These are phyloP conservation scores for Allium cepa DNA, from an alignment of 106 monocot genomes.

Conservation along the genomic window DNA sequence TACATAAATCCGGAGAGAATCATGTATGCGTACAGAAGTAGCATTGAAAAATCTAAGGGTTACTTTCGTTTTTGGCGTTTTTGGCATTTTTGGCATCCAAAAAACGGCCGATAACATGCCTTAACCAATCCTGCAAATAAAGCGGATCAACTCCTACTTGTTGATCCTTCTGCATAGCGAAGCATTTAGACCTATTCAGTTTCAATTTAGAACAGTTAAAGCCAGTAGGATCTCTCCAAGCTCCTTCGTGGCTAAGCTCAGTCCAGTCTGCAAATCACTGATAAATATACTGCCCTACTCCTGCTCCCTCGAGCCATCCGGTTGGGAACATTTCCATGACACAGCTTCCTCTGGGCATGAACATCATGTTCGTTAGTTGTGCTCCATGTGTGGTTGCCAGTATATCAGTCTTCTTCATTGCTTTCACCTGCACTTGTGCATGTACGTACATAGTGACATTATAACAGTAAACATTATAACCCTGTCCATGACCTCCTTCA, in stretches of 20 bases:
- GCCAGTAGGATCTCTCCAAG: conserved; percentile 4
- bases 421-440: conserved; percentile 5
- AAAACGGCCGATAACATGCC: not conserved
- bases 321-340: conserved; percentile 28
- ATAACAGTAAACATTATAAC: conserved; percentile 5
- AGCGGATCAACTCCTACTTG: conserved; percentile 6
- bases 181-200: conserved; percentile 1
- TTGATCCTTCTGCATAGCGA: conserved; percentile 15
- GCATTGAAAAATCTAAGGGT: too few relatives aligned
- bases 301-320: conserved; percentile 22
- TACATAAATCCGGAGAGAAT: too few relatives aligned
- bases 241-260: conserved; percentile 11
- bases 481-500: conserved; percentile 14
- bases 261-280: conserved; percentile 13
- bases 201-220: not conserved
- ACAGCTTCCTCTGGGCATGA: conserved; percentile 22
- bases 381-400: conserved; percentile 20
- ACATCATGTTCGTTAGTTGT: conserved; percentile 24
- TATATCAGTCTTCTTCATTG: conserved; percentile 17
- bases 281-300: conserved; percentile 16
- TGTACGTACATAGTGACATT: conserved; percentile 7
- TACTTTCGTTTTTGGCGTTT: too few relatives aligned
- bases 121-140: conserved; percentile 8
- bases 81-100: not conserved
- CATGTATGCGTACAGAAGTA: too few relatives aligned